Evolutionary conservation across 192 early-diverging fungal genomes (phyloP), one percentile per base, ranked within the genome.

Genomic region (Geosiphon pyriformis): DNA sequence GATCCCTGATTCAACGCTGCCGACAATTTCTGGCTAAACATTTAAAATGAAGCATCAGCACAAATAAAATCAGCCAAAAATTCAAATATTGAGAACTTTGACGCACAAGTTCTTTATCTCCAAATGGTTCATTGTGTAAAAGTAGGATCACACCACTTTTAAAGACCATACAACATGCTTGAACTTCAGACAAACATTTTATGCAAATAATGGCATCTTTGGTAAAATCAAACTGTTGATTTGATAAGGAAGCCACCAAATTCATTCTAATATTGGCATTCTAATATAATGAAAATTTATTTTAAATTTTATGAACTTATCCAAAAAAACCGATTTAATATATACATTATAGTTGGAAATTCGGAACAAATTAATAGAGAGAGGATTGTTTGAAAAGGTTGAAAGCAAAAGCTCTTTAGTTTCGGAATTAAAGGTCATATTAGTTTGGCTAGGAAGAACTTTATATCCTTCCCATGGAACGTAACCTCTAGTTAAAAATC

Each of bases 1-100:
- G 27, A 94, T 87, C 15, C 90, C 90, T 15, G 80, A 77, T 62
- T 93, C 92, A 1, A 94, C 83, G 23, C 77, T 74, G 23, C 92
- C 92, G 3, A 94, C 88, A 37, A 83, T 70, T 57, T 87, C 85
- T n/a, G 80, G 32, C 78, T 83, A 74, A 10, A 33, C 47, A 37
- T 22, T 2, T 61, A 32, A n/a, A 34, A 57, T 35, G 23, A n/a
- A n/a, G n/a, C n/a, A n/a, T n/a, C n/a, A n/a, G n/a, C n/a, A n/a
- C n/a, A n/a, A n/a, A n/a, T n/a, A n/a, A n/a, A n/a, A n/a, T n/a
- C n/a, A n/a, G n/a, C n/a, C n/a, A n/a, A n/a, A n/a, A n/a, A n/a
- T n/a, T n/a, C n/a, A n/a, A n/a, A n/a, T n/a, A n/a, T n/a, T n/a
- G n/a, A n/a, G n/a, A n/a, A 59, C 31, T 17, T 27, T 18, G 34